Conservation (phyloP, 2,329 filamentous ascomycete species). For the Pleomassaria siparia region DNA sequence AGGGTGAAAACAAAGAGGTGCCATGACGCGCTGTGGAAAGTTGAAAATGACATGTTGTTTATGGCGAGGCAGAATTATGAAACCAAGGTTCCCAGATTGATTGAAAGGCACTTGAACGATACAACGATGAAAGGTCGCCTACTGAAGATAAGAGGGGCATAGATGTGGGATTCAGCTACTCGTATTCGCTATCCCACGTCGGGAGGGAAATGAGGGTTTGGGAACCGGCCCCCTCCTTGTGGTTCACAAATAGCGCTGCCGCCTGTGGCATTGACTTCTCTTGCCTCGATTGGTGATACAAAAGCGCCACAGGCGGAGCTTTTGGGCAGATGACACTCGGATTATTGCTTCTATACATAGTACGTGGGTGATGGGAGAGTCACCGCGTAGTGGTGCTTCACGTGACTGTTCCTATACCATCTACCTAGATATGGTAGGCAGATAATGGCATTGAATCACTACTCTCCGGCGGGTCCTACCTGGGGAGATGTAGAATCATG, state of each 20-base stretch:
- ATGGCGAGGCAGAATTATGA: not conserved
- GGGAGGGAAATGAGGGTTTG: not conserved
- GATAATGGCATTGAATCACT: too few species aligned
- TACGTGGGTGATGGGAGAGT: too few species aligned
- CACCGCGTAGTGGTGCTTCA: too few species aligned
- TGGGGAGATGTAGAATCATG: too few species aligned
- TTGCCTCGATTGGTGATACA: not conserved
- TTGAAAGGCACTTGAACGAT: not conserved
- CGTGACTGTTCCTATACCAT: too few species aligned
- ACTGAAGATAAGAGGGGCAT: not conserved
- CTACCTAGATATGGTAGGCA: too few species aligned
- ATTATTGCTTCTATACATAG: too few species aligned
- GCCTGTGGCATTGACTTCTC: not conserved
- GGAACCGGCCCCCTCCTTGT: not conserved
- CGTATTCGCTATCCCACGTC: conserved; percentile 1
- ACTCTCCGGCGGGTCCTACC: too few species aligned
- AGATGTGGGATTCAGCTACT: not conserved
- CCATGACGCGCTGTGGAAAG: not conserved
- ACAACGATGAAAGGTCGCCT: not conserved
- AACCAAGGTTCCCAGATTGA: not conserved
- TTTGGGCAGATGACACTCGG: too few species aligned
- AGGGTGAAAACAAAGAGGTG: not conserved
- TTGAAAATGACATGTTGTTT: not conserved
- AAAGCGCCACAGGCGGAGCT: too few species aligned
- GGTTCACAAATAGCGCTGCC: not conserved